These are phyloP conservation scores for Lichtheimia hyalospora DNA, from an alignment of 371 early-diverging fungal species.

Conservation along the genomic window DNA sequence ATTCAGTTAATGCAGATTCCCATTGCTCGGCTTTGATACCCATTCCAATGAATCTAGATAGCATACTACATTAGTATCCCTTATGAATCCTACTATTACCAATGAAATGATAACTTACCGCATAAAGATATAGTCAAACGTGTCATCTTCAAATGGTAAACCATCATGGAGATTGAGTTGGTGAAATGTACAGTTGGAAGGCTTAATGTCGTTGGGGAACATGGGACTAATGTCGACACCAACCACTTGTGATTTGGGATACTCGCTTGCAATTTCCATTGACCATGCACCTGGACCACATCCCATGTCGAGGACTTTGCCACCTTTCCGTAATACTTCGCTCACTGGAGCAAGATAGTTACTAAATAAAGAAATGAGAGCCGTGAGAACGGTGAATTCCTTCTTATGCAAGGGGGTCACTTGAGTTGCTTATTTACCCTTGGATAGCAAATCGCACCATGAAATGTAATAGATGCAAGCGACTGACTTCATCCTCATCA, in stretches of 20 bases:
- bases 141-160: constrained; percentile 39
- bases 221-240: constrained; percentile 46
- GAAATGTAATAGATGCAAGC: constrained; percentile 44
- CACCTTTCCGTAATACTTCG: constrained; percentile 45
- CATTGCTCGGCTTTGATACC: constrained; percentile 33
- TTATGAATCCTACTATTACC: no score
- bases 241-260: constrained; percentile 52
- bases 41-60: constrained; percentile 33
- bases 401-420: background rate
- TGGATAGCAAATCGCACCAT: constrained; percentile 55
- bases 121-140: constrained; percentile 54
- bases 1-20: constrained; percentile 26
- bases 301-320: constrained; percentile 50
- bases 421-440: constrained; percentile 32
- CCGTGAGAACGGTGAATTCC: no score
- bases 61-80: background rate
- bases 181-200: constrained; percentile 42
- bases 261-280: constrained; percentile 60
- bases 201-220: constrained; percentile 44
- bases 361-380: constrained; percentile 14
- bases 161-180: constrained; percentile 32
- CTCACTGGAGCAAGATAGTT: constrained; percentile 54
- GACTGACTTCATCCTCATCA: constrained; percentile 48
- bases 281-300: constrained; percentile 63
- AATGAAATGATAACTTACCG: constrained; percentile 32